Conservation (phyloP, 1,284 basidiomycete species). For the Cystobasidium pallidum region DNA sequence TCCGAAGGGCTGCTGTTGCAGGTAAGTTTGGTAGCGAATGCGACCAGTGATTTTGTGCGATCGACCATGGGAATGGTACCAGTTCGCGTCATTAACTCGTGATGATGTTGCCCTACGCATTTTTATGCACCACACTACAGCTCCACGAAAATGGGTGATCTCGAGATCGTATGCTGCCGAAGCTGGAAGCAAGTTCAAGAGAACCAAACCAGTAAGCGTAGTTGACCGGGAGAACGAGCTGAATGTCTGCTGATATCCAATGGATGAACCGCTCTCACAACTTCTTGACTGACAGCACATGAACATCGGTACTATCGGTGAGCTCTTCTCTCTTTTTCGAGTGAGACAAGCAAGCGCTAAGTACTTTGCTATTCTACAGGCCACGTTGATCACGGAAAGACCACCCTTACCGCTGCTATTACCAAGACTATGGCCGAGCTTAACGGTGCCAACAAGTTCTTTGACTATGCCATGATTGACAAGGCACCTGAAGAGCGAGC, state of each 20-base stretch:
- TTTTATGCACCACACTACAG: conserved; percentile 2
- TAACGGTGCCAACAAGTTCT: conserved; percentile 84
- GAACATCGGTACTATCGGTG: conserved; percentile 57
- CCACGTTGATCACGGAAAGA: conserved; percentile 63
- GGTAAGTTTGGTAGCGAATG: too few species aligned
- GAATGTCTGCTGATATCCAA: background rate
- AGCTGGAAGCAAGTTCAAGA: conserved; percentile 42
- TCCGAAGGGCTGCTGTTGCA: conserved; percentile 29
- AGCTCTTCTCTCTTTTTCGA: background rate
- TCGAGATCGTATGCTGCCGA: conserved; percentile 44
- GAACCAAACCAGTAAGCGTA: conserved; percentile 42
- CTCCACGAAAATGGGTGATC: conserved; percentile 28
- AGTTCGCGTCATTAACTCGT: background rate
- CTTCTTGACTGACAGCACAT: conserved; percentile 49
- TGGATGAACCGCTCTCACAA: conserved; percentile 3
- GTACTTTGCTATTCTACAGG: background rate
- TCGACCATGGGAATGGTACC: too few species aligned
- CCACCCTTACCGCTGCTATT: conserved; percentile 96
- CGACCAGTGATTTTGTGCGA: too few species aligned
- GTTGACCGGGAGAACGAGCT: background rate
- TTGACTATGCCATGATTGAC: conserved; percentile 98
- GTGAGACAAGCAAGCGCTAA: background rate
- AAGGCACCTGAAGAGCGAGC: conserved; percentile 99
- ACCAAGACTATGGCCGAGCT: conserved; percentile 86
- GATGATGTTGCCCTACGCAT: background rate